Percentiles rank a stretch among this genome's conserved stretches.
Evolutionary conservation across 305 asterid genomes (phyloP).

Genomic region (Solanum hybrid): DNA sequence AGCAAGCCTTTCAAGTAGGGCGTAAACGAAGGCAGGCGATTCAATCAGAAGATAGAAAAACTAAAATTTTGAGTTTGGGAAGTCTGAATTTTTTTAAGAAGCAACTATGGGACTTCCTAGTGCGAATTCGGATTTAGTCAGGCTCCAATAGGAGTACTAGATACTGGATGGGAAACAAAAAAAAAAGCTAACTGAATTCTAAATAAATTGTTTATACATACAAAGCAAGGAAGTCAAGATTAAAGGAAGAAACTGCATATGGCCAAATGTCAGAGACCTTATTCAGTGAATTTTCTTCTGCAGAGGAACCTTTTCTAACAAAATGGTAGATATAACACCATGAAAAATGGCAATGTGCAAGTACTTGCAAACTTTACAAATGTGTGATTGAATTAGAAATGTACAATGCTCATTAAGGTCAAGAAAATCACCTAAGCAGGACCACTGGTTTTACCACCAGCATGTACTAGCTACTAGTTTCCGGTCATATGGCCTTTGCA

Average conservation of each 20-base stretch:
- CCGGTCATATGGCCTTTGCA: constrained; percentile 10
- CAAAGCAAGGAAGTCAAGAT: neutral
- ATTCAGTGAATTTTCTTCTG: neutral
- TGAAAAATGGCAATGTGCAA: neutral
- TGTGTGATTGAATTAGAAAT: constrained; percentile 16
- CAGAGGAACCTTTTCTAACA: neutral
- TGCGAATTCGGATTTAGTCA: too few species aligned
- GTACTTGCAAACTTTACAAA: neutral
- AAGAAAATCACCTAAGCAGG: constrained; percentile 19
- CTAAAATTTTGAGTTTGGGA: neutral
- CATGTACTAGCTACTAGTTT: constrained; percentile 3
- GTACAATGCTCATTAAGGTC: constrained; percentile 22
- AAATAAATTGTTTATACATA: neutral
- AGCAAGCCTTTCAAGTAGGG: neutral
- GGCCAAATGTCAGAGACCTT: neutral
- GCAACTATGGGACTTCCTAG: neutral
- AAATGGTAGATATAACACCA: neutral
- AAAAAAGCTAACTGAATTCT: neutral
- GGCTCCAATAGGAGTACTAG: too few species aligned
- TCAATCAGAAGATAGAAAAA: neutral
- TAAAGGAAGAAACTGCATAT: neutral
- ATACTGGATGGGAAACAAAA: too few species aligned
- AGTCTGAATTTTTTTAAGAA: neutral
- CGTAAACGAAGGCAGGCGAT: neutral
- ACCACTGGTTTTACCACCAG: constrained; percentile 10